These are phyloP conservation scores for Epichloe hybrida DNA, from an alignment of 2,329 filamentous ascomycete species.

Conservation along the genomic window DNA sequence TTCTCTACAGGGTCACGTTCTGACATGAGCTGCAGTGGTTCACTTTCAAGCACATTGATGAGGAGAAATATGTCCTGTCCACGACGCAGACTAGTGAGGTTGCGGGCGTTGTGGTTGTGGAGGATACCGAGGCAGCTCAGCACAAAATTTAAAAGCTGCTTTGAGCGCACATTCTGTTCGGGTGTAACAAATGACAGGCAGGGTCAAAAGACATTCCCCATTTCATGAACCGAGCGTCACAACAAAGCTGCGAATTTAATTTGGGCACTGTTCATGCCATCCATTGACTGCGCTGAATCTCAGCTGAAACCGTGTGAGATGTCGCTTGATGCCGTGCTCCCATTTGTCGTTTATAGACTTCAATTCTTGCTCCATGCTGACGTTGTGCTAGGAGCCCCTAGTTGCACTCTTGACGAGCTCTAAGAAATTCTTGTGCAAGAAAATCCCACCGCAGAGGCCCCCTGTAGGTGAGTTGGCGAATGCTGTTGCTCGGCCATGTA, in stretches of 20 bases:
- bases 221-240: too few species aligned
- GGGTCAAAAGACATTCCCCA: too few species aligned
- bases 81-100: constrained; percentile 9
- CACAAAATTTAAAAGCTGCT: too few species aligned
- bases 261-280: too few species aligned
- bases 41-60: constrained; percentile 12
- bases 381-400: not conserved
- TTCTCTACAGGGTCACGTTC: not conserved
- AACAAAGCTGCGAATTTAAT: too few species aligned
- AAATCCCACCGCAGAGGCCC: constrained; percentile 24
- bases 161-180: too few species aligned
- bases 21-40: constrained; percentile 3
- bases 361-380: not conserved
- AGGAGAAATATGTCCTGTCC: constrained; percentile 13
- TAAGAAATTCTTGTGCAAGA: constrained; percentile 25
- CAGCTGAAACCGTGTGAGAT: too few species aligned
- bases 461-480: constrained; percentile 11
- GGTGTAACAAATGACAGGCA: too few species aligned
- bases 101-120: not conserved
- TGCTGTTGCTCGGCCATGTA: not conserved
- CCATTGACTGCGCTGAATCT: too few species aligned
- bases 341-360: constrained; percentile 14
- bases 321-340: constrained; percentile 16
- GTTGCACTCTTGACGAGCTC: constrained; percentile 15
- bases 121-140: not conserved